These are phyloP conservation scores for Seiridium cupressi DNA, from an alignment of 2,329 filamentous ascomycete genomes.

Conservation along the genomic window DNA sequence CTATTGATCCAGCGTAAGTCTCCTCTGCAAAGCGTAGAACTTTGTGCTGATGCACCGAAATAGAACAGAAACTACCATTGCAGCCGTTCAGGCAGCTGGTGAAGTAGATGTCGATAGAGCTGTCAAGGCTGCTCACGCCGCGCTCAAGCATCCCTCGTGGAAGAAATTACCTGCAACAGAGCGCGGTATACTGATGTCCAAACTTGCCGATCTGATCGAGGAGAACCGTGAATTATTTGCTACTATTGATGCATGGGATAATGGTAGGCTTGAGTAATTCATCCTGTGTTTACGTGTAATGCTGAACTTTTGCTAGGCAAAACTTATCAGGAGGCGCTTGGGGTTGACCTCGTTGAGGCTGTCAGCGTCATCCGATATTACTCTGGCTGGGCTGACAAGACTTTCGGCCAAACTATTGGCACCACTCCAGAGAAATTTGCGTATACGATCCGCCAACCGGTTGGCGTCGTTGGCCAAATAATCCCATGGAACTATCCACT, in stretches of 20 bases:
- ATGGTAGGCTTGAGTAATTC: constrained; percentile 56
- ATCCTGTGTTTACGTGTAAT: neutral
- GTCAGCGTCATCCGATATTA: constrained; percentile 64
- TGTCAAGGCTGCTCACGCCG: constrained; percentile 65
- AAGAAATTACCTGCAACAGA: constrained; percentile 64
- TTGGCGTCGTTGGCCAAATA: constrained; percentile 73
- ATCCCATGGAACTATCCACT: constrained; percentile 56
- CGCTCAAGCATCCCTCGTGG: constrained; percentile 68
- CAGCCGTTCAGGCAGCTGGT: constrained; percentile 50
- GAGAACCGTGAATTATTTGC: constrained; percentile 51
- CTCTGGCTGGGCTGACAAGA: constrained; percentile 76
- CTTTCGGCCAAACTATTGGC: constrained; percentile 73
- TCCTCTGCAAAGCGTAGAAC: neutral
- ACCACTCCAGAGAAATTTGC: constrained; percentile 67
- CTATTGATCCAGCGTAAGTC: neutral
- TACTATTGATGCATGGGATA: constrained; percentile 76
- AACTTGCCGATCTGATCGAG: constrained; percentile 69
- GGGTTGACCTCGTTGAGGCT: constrained; percentile 50
- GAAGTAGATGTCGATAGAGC: constrained; percentile 64
- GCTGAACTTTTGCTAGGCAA: neutral
- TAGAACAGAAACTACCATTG: neutral
- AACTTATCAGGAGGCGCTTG: constrained; percentile 56
- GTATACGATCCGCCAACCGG: constrained; percentile 71
- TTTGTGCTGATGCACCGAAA: neutral
- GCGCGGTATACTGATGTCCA: constrained; percentile 67